Evolutionary conservation across 495 filamentous ascomycete species (phyloP).

Genomic region (Mycothermus thermophilus): DNA sequence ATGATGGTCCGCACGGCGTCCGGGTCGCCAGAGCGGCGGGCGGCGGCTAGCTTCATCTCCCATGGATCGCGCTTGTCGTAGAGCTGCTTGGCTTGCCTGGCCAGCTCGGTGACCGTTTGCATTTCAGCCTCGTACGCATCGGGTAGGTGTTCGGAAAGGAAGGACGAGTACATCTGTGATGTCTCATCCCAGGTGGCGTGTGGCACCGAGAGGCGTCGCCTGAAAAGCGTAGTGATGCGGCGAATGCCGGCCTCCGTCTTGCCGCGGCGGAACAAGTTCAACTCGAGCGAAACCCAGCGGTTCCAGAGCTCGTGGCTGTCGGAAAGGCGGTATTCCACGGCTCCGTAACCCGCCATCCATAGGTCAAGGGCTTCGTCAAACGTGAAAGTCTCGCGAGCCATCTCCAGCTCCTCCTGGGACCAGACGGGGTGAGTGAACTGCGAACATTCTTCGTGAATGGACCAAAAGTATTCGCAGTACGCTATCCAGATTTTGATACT

Average conservation of each 20-base stretch:
- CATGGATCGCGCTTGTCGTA: conserved; percentile 55
- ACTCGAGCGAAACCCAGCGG: conserved; percentile 51
- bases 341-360: conserved; percentile 64
- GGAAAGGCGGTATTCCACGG: conserved; percentile 65
- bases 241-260: conserved; percentile 45
- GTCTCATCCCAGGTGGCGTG: conserved; percentile 80
- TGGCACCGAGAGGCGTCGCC: conserved; percentile 59
- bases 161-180: conserved; percentile 66
- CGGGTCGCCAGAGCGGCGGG: conserved; percentile 42
- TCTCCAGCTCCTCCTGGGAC: conserved; percentile 59
- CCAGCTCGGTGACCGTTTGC: conserved; percentile 49
- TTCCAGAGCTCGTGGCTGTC: conserved; percentile 89
- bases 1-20: conserved; percentile 44
- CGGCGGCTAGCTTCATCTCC: conserved; percentile 53
- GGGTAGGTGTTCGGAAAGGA: conserved; percentile 65
- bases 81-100: conserved; percentile 53
- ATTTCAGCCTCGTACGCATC: conserved; percentile 66
- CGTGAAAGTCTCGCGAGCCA: conserved; percentile 68
- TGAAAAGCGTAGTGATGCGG: conserved; percentile 54
- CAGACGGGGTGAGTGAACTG: conserved; percentile 43
- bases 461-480: conserved; percentile 77
- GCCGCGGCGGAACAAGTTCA: conserved; percentile 40
- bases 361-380: conserved; percentile 61
- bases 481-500: conserved; percentile 78
- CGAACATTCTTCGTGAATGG: conserved; percentile 55